Percentiles rank a stretch among this genome's conserved stretches.
These are phyloP conservation scores for Chionographis japonica DNA, from an alignment of 106 monocot species.

Conservation along the genomic window DNA sequence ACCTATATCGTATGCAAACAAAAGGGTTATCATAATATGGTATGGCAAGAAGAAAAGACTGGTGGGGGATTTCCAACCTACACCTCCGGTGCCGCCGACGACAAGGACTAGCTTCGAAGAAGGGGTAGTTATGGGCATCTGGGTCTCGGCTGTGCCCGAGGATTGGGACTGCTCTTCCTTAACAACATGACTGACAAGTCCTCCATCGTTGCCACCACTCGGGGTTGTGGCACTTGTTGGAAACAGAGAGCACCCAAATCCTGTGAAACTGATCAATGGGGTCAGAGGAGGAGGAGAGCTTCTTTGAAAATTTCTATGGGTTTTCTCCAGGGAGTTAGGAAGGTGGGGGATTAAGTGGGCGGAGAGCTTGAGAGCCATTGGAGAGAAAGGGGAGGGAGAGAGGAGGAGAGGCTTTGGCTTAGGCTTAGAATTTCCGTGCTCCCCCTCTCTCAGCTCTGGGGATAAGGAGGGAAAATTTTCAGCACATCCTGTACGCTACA, in stretches of 20 bases:
- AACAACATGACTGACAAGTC: slow-evolving; percentile 3
- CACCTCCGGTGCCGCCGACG: slow-evolving; percentile 38
- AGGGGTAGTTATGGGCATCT: background rate
- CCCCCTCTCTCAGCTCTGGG: no score
- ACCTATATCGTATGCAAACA: background rate
- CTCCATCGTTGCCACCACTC: background rate
- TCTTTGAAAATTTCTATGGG: no score
- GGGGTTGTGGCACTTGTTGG: background rate
- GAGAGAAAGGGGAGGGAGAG: no score
- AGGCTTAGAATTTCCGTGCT: no score
- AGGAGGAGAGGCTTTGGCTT: no score
- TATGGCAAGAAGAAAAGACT: background rate
- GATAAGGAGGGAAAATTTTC: no score
- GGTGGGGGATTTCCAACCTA: slow-evolving; percentile 17
- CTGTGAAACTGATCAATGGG: background rate
- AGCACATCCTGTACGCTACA: no score
- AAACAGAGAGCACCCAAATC: background rate
- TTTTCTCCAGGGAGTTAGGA: no score
- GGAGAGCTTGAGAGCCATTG: no score
- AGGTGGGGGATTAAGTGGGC: no score
- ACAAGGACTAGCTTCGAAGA: slow-evolving; percentile 34
- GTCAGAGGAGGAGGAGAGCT: background rate
- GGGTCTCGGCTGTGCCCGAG: background rate
- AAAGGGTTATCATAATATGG: background rate
- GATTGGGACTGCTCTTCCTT: slow-evolving; percentile 16